Evolutionary conservation across 805 yeast species (phyloP), one percentile per base, ranked within the genome.

Genomic region (Yamadazyma philogaea): DNA sequence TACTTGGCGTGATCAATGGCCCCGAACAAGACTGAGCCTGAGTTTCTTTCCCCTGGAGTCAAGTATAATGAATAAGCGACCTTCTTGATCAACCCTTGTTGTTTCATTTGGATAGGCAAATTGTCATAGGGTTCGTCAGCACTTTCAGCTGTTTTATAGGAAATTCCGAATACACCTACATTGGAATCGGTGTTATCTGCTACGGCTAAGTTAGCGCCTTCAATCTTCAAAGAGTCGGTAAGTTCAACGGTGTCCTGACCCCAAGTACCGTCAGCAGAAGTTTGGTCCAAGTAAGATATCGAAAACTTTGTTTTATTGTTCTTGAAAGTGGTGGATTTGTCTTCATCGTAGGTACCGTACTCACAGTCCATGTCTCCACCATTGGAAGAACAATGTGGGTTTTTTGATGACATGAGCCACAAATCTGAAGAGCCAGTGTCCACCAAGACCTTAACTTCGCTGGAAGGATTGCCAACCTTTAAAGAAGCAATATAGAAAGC

Each of bases 271-370:
- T 48, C 44, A 6, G 81, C 81, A 42, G 52, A 63, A 2, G 79
- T 68, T 8, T 60, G 55, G 52, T 78, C 83, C 7, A 72, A 79
- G 48, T 78, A 78, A 3, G 53, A 28, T 45, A 78, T 78, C n/a
- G 55, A 39, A 51, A 78, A 78, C 1, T 54, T 46, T 7, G 60
- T 54, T 8, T 67, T 66, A 41, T 70, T 68, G 15, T 46, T 42
- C 2, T 47, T 22, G 48, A 58, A 73, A 8, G 72, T 48, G 0
- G 63, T 41, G 1, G 78, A 73, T 3, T 45, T 31, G 4, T 53
- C 47, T 3, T 56, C 42, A 45, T 68, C 56, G 46, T 70, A 74
- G 4, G 73, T 61, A 15, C 78, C 78, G 42, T 50, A 49, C 18
- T 40, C 48, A 42, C 62, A 54, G 38, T 53, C 46, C 34, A 62